Percentiles rank a stretch among this genome's conserved stretches.
Evolutionary conservation across 495 filamentous ascomycete species (phyloP).

Genomic region (Astrothelium subdiscretum): DNA sequence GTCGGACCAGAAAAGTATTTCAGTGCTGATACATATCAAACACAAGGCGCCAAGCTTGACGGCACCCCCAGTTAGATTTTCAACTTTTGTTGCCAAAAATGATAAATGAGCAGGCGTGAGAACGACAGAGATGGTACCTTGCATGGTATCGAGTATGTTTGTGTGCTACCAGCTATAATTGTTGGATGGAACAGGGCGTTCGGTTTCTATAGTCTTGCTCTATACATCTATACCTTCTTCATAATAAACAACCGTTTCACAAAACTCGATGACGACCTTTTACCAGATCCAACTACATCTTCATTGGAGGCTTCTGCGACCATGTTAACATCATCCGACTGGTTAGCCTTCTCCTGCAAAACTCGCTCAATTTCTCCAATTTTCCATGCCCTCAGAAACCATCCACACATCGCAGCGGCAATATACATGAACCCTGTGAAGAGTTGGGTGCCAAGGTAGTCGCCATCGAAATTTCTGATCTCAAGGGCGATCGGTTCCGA

Average conservation of each 20-base stretch:
- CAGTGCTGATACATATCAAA: too few relatives aligned
- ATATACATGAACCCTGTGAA: conserved; percentile 59
- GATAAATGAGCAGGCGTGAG: too few relatives aligned
- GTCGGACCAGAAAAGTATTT: too few relatives aligned
- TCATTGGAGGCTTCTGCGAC: background rate
- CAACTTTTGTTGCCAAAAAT: too few relatives aligned
- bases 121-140: too few relatives aligned
- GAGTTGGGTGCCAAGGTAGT: conserved; percentile 52
- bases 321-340: background rate
- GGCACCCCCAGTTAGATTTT: too few relatives aligned
- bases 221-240: conserved; percentile 12
- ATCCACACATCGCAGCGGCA: conserved; percentile 43
- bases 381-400: conserved; percentile 48
- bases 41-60: too few relatives aligned
- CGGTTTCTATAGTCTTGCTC: too few relatives aligned
- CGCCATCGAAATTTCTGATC: conserved; percentile 38
- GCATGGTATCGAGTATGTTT: too few relatives aligned
- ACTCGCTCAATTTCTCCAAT: conserved; percentile 39
- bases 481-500: conserved; percentile 66
- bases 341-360: background rate
- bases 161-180: too few relatives aligned
- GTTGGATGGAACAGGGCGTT: too few relatives aligned
- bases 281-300: background rate
- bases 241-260: conserved; percentile 16
- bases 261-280: conserved; percentile 5